A percentile compares a stretch with the other conserved stretches of the same genome.
Conservation (phyloP, 2,329 filamentous ascomycete genomes). For the Aspergillus pseudoterreus region DNA sequence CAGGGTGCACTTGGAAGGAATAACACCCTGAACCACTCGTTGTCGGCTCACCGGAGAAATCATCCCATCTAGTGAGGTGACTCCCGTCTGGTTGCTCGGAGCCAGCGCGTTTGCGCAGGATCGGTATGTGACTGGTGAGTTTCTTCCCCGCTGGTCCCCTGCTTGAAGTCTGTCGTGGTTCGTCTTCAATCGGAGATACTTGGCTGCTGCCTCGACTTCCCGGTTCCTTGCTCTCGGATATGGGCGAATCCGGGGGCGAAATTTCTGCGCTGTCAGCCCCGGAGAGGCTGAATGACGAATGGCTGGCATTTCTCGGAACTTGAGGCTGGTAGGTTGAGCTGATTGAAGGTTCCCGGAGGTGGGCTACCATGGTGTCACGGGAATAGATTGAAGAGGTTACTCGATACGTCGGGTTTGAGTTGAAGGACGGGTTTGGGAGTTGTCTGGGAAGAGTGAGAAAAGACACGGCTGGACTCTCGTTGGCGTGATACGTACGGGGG, state of each 20-base stretch:
- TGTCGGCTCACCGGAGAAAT: constrained; percentile 63
- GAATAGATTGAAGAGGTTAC: constrained; percentile 63
- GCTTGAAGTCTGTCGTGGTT: constrained; percentile 11
- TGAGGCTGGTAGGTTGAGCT: constrained; percentile 12
- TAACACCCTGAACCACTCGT: constrained; percentile 47
- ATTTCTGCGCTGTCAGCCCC: constrained; percentile 36
- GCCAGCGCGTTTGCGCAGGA: constrained; percentile 20
- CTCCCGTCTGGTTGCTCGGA: background rate
- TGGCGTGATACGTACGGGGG: constrained; percentile 33
- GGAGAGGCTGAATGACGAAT: background rate
- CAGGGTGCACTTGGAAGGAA: constrained; percentile 21
- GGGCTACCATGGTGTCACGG: constrained; percentile 36
- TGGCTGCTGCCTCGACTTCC: constrained; percentile 26
- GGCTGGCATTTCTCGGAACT: background rate
- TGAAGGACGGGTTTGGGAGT: constrained; percentile 10
- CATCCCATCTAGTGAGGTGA: constrained; percentile 53
- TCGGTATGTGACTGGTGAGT: constrained; percentile 26
- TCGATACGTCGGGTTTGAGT: constrained; percentile 29
- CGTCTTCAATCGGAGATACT: constrained; percentile 42
- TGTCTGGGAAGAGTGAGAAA: constrained; percentile 15
- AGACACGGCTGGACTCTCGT: background rate
- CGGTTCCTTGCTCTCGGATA: constrained; percentile 15
- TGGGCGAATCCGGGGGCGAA: constrained; percentile 46
- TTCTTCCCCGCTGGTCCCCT: constrained; percentile 17
- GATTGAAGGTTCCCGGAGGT: constrained; percentile 13